Evolutionary conservation across 163 green algal genomes (phyloP).

Genomic region (Botryococcus braunii): DNA sequence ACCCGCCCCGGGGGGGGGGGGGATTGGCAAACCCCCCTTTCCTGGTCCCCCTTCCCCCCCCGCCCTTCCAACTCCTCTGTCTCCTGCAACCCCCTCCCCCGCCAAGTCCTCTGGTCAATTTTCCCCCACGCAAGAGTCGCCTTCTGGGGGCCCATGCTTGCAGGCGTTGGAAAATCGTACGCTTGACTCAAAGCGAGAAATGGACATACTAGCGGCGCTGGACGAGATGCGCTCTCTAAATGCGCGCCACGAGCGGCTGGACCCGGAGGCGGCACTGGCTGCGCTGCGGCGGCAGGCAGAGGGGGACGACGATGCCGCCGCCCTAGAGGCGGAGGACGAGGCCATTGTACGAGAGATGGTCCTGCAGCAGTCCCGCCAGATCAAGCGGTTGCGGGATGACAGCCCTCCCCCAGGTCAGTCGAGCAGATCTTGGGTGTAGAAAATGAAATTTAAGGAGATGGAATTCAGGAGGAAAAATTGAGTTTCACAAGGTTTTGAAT

Average conservation of each 20-base stretch:
- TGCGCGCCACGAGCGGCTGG: conserved; percentile 38
- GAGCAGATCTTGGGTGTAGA: background rate
- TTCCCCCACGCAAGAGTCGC: no score
- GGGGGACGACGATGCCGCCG: conserved; percentile 11
- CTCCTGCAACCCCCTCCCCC: no score
- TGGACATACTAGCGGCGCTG: conserved; percentile 92
- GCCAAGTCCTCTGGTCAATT: no score
- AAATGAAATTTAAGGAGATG: background rate
- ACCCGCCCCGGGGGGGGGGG: no score
- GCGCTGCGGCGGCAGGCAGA: conserved; percentile 44
- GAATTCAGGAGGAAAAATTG: background rate
- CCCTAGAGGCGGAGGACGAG: conserved; percentile 30
- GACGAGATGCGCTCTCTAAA: conserved; percentile 78
- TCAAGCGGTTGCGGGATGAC: conserved; percentile 18
- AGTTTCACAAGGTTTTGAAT: background rate
- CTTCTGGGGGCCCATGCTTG: no score
- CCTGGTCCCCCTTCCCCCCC: no score
- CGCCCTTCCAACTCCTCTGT: no score
- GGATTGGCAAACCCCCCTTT: no score
- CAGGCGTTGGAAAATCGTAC: conserved; percentile 88
- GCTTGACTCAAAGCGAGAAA: conserved; percentile 85
- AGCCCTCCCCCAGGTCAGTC: background rate
- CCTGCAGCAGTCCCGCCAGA: conserved; percentile 9
- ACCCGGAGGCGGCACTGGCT: conserved; percentile 56
- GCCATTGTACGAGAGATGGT: background rate